Base-by-base conservation (phyloP, 2,329 filamentous ascomycete species). In the Colletotrichum destructivum region DNA sequence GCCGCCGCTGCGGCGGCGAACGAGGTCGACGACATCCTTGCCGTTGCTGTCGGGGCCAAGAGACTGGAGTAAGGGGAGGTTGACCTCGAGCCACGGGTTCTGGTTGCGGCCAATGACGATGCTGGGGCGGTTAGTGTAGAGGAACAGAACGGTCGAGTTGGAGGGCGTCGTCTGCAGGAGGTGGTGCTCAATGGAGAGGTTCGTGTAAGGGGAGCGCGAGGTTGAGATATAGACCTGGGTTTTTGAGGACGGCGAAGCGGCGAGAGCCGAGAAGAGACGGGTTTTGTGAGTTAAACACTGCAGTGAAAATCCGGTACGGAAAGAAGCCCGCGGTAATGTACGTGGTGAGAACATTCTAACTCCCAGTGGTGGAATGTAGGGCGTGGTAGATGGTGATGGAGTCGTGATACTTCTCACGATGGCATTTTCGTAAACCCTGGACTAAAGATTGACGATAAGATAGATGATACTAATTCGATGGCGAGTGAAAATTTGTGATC, bases 41-140 rank as follows among this genome's bases (percentile, higher is more conserved):
- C 52, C 31, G 52, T n/a, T 35, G 52, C 52, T 38, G 31, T 8
- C 7, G n/a, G 73, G 57, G 15, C 38, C 26, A 9, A 70, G 72
- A 2, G 68, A 66, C 38, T 68, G 62, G 7, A 97, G 84, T 1
- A 90, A 85, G 49, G 83, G 83, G 11, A 98, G 87, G 79, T 97
- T 94, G 73, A 94, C 91, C 84, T 99, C 96, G 11, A 94, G 87
- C 96, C 96, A 99, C 65, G 96, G 96, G 81, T 99, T 99, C 84
- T 99, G 96, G 81, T 99, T 99, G 72, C 96, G 91, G 54, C 96
- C 96, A 75, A 99, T 92, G 79, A 99, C 92, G 71, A 99, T 88
- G 80, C 94, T 95, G 0, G 96, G 95, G 47, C 90, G 83, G 83
- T 99, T 98, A 77, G 91, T 89, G 84, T 98, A 99, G 62, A 98